Conservation (phyloP, 257 asterid species). For the Solanum gandarillasii region DNA sequence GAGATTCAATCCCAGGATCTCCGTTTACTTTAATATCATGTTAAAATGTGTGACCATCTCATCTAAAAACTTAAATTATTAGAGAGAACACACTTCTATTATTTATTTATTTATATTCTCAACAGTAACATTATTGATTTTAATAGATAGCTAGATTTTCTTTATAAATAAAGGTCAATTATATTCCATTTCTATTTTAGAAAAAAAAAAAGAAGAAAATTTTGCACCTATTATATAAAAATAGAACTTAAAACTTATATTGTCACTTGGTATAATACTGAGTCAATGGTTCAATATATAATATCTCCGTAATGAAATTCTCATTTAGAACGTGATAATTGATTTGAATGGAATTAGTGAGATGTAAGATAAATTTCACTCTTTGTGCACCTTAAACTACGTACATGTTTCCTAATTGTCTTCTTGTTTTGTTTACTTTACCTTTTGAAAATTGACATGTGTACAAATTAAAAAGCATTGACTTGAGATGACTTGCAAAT, state of each 20-base stretch:
- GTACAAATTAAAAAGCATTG: not conserved
- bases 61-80: too few species aligned
- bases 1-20: too few species aligned
- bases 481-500: not conserved
- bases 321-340: not conserved
- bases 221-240: not conserved
- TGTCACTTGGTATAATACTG: too few species aligned
- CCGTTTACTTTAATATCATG: too few species aligned
- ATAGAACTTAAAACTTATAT: not conserved
- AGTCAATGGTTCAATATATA: not conserved
- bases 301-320: not conserved
- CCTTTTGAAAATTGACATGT: not conserved
- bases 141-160: not conserved
- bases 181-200: not conserved
- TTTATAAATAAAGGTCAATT: not conserved
- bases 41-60: too few species aligned
- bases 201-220: not conserved
- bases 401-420: not conserved
- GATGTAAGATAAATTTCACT: not conserved
- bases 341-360: too few species aligned
- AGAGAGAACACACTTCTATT: too few species aligned
- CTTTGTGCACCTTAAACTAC: not conserved
- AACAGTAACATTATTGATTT: not conserved
- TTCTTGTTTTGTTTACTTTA: not conserved
- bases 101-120: too few species aligned